Percentiles rank a stretch among this genome's conserved stretches.
Evolutionary conservation across 441 rosid genomes (phyloP).

Genomic region (Macaranga tanarius): DNA sequence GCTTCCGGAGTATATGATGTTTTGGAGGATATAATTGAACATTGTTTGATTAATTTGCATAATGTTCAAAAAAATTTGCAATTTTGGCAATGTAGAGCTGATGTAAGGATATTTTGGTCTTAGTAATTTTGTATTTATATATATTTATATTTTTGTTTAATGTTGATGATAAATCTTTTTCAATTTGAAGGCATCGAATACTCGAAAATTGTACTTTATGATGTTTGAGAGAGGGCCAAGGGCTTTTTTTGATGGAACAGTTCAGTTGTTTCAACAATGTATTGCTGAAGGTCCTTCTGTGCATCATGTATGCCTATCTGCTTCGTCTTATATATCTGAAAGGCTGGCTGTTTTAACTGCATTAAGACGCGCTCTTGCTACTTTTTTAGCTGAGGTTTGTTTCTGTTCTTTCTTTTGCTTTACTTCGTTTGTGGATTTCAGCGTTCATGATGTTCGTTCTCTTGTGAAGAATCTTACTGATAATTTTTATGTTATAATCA

Average conservation of each 20-base stretch:
- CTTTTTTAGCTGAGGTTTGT: slow-evolving; percentile 83
- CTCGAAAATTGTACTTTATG: slow-evolving; percentile 72
- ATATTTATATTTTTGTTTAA: background rate
- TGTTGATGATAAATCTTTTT: background rate
- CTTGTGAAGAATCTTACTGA: background rate
- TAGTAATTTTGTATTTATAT: background rate
- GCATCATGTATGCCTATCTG: slow-evolving; percentile 55
- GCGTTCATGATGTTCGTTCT: background rate
- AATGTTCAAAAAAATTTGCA: slow-evolving; percentile 67
- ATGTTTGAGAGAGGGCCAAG: slow-evolving; percentile 87
- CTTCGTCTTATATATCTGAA: slow-evolving; percentile 64
- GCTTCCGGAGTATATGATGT: slow-evolving; percentile 50
- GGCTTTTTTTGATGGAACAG: slow-evolving; percentile 62
- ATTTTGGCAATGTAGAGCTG: slow-evolving; percentile 80
- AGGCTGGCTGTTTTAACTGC: slow-evolving; percentile 60
- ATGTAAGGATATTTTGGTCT: slow-evolving; percentile 38
- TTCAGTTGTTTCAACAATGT: slow-evolving; percentile 42
- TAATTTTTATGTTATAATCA: background rate
- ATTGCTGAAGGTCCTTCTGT: slow-evolving; percentile 47
- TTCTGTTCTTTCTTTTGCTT: slow-evolving; percentile 3
- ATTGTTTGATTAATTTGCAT: slow-evolving; percentile 56
- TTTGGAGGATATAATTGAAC: slow-evolving; percentile 67
- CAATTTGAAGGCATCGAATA: slow-evolving; percentile 55
- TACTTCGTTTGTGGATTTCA: background rate
- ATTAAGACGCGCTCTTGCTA: slow-evolving; percentile 66